phyloP scores from a whole-genome alignment of 2,329 filamentous ascomycete genomes.

The Verticillium longisporum region DNA sequence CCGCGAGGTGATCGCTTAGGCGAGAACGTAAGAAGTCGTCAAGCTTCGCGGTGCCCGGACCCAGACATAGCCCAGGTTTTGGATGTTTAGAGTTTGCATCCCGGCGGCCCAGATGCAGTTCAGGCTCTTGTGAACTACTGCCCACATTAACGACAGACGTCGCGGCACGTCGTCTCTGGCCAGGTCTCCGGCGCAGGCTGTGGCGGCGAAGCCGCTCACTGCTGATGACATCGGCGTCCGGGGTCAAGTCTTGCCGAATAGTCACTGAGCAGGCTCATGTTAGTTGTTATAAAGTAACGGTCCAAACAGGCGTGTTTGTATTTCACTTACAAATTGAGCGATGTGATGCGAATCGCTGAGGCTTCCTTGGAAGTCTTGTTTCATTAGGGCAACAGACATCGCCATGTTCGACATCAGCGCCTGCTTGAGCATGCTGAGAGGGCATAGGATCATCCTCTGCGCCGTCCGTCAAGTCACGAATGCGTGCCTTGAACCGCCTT shows the following conservation, averaged over 20 bases:
- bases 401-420: background rate
- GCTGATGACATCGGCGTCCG: background rate
- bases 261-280: background rate
- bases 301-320: background rate
- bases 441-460: constrained; percentile 1
- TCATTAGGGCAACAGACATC: background rate
- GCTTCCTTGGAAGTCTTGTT: background rate
- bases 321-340: background rate
- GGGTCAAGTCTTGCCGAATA: background rate
- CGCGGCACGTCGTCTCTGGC: background rate
- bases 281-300: background rate
- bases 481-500: constrained; percentile 20
- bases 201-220: background rate
- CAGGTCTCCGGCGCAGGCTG: background rate
- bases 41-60: background rate
- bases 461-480: constrained; percentile 18
- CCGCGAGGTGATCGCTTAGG: too few relatives aligned
- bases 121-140: background rate
- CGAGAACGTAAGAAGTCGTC: too few relatives aligned
- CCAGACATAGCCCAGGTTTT: background rate
- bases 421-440: background rate
- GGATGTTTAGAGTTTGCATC: background rate
- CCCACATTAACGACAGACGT: background rate
- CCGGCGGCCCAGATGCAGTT: background rate
- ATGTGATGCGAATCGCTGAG: background rate